phyloP scores from a whole-genome alignment of 2,329 filamentous ascomycete species.

The Talaromyces sp. region DNA sequence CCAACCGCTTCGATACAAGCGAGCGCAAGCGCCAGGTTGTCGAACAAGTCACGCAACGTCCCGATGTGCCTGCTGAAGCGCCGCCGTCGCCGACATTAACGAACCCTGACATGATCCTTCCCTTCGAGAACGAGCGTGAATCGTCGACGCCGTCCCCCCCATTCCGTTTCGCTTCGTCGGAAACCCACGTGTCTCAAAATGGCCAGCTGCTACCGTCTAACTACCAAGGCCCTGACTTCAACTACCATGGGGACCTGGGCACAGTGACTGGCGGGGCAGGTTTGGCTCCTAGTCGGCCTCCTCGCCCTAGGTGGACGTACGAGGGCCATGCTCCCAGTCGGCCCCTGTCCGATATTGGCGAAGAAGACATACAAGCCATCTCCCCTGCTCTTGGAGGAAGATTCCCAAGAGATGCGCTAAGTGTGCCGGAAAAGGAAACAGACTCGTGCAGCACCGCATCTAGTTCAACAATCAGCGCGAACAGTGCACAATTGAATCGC shows the following conservation, averaged over 20 bases:
- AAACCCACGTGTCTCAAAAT: constrained; percentile 11
- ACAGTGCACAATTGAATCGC: constrained; percentile 16
- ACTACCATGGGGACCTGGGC: background rate
- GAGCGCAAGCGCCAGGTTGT: constrained; percentile 12
- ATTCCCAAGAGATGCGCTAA: background rate
- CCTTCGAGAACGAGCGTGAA: constrained; percentile 53
- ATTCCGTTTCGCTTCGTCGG: constrained; percentile 43
- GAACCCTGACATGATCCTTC: constrained; percentile 92
- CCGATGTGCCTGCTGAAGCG: constrained; percentile 11
- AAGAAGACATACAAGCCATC: constrained; percentile 33
- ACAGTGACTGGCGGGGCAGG: constrained; percentile 4
- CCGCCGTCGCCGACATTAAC: constrained; percentile 80
- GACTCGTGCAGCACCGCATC: constrained; percentile 28
- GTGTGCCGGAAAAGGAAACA: constrained; percentile 19
- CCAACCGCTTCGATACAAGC: constrained; percentile 14
- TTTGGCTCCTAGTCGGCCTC: constrained; percentile 15
- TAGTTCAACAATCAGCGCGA: constrained; percentile 29
- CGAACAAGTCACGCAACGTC: background rate
- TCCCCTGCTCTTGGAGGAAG: constrained; percentile 14
- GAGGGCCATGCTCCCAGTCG: constrained; percentile 34
- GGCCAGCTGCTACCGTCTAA: constrained; percentile 2
- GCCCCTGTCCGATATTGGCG: constrained; percentile 42
- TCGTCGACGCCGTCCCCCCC: constrained; percentile 48
- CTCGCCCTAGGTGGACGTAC: constrained; percentile 30
- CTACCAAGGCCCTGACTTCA: background rate